phyloP scores from a whole-genome alignment of 2,329 filamentous ascomycete species.

The Fusarium nurragi region DNA sequence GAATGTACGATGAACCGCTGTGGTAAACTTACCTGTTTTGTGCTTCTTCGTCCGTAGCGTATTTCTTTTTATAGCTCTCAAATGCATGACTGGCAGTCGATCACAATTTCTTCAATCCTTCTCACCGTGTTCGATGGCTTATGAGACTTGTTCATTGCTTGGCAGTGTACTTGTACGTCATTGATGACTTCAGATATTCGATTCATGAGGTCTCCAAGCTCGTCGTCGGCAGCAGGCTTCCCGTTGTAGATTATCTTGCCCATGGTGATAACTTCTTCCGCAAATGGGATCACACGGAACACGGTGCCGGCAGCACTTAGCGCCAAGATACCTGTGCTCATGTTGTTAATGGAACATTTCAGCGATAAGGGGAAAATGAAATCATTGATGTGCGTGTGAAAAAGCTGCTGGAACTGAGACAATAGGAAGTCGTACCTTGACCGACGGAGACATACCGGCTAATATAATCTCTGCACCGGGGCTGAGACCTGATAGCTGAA shows the following conservation, averaged over 20 bases:
- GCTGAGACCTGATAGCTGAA: no score
- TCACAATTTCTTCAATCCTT: neutral
- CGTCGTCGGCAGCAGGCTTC: neutral
- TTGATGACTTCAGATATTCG: neutral
- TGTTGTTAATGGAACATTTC: neutral
- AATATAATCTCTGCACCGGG: no score
- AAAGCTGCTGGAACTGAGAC: no score
- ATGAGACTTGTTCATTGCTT: accelerated
- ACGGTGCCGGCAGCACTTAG: constrained; percentile 1
- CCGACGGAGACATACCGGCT: no score
- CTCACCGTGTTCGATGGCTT: neutral
- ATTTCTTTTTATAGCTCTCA: constrained; percentile 2
- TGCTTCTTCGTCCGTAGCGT: neutral
- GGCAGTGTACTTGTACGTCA: neutral
- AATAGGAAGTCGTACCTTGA: no score
- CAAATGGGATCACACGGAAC: constrained; percentile 5
- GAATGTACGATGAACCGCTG: neutral
- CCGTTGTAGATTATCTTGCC: constrained; percentile 9
- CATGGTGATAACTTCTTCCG: neutral
- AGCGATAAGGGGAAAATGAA: no score
- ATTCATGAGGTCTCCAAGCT: neutral
- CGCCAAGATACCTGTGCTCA: neutral
- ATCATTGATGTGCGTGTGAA: no score
- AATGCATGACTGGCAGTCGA: neutral
- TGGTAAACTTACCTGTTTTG: neutral